These are phyloP conservation scores for Cucurbita moschata DNA, from an alignment of 306 rosid genomes.

Conservation along the genomic window DNA sequence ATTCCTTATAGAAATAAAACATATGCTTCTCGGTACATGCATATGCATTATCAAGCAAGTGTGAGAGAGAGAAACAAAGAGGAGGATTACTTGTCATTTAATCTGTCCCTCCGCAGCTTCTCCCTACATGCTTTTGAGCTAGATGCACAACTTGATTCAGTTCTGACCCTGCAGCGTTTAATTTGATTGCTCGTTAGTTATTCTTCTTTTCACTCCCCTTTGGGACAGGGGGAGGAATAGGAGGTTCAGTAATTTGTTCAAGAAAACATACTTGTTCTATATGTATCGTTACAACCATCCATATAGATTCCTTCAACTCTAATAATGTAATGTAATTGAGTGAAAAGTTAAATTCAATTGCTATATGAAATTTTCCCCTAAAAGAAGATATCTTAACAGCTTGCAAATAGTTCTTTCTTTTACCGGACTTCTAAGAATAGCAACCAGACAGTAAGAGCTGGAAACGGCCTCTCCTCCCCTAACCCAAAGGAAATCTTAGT, in stretches of 20 bases:
- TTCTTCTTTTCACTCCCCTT: background rate
- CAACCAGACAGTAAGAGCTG: background rate
- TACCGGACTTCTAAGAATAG: background rate
- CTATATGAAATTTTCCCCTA: background rate
- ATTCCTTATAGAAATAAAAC: background rate
- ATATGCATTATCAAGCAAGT: background rate
- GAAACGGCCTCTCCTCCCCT: background rate
- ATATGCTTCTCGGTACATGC: background rate
- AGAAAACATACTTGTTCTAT: background rate
- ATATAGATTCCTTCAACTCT: background rate
- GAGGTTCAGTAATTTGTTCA: background rate
- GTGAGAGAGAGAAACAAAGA: background rate
- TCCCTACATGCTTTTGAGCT: constrained; percentile 92
- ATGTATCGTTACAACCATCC: background rate
- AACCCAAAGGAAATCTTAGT: background rate
- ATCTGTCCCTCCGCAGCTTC: constrained; percentile 86
- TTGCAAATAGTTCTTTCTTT: background rate
- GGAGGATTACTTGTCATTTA: constrained; percentile 63
- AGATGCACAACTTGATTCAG: constrained; percentile 46
- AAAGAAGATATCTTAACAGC: background rate
- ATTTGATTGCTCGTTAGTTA: background rate
- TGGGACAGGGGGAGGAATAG: background rate
- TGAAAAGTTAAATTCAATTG: background rate
- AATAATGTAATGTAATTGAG: background rate
- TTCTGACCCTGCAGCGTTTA: constrained; percentile 38